Evolutionary conservation across 768 basidiomycete genomes (phyloP).

Genomic region (Macrolepiota dolichaula): DNA sequence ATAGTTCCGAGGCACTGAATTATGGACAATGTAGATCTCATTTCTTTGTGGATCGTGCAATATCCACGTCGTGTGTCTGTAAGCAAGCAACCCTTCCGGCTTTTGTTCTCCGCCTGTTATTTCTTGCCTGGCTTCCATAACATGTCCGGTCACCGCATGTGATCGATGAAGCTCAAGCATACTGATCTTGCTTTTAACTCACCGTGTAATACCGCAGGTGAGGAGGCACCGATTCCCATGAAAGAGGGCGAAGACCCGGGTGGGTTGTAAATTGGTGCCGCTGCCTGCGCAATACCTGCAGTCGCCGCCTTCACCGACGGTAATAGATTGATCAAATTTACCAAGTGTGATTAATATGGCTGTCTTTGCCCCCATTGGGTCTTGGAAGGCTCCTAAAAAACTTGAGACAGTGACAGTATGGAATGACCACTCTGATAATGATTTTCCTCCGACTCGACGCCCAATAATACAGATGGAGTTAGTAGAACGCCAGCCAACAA

Average conservation of each 20-base stretch:
- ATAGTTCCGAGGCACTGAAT: slow-evolving; percentile 6
- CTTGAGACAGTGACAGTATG: not conserved
- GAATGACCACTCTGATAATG: no score
- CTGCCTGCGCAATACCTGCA: not conserved
- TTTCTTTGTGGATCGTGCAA: not conserved
- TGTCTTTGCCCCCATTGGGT: not conserved
- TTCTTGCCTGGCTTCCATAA: not conserved
- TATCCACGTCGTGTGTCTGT: not conserved
- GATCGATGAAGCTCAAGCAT: not conserved
- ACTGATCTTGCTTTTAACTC: not conserved
- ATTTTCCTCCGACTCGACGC: no score
- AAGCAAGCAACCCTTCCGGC: not conserved
- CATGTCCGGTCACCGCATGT: not conserved
- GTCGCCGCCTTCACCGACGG: not conserved
- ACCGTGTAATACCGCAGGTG: not conserved
- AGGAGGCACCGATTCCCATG: not conserved
- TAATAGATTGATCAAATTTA: not conserved
- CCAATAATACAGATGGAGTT: no score
- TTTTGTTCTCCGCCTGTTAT: not conserved
- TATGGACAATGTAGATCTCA: not conserved
- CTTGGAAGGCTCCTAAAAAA: not conserved
- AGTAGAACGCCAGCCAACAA: no score
- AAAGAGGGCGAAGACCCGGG: not conserved
- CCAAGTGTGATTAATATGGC: not conserved
- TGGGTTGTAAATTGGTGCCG: not conserved